A percentile compares a stretch with the other conserved stretches of the same genome.
phyloP scores from a whole-genome alignment of 1,284 basidiomycete species.

The Irpex sp. region DNA sequence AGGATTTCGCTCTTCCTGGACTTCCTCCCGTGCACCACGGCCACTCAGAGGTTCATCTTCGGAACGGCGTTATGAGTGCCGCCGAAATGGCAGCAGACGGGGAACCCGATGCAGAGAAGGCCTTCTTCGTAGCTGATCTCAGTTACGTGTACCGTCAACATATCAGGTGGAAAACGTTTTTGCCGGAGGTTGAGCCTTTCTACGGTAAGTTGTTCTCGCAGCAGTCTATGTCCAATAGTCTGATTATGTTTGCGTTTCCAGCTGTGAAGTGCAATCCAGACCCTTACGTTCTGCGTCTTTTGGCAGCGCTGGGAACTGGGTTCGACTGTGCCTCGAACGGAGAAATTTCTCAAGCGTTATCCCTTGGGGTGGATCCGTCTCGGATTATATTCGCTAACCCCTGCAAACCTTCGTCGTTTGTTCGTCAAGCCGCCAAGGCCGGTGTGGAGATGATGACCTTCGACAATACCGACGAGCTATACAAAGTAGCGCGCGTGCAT shows the following conservation, averaged over 20 bases:
- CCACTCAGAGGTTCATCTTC: constrained; percentile 67
- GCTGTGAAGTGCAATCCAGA: constrained; percentile 99
- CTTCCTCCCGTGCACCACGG: constrained; percentile 66
- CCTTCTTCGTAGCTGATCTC: constrained; percentile 96
- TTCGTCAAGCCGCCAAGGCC: constrained; percentile 77
- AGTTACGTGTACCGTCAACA: constrained; percentile 87
- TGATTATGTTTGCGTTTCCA: constrained; percentile 24
- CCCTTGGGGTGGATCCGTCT: constrained; percentile 68
- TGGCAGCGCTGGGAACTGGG: constrained; percentile 86
- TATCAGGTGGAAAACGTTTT: constrained; percentile 75
- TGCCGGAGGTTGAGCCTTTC: constrained; percentile 89
- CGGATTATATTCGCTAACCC: constrained; percentile 98
- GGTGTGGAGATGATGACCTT: constrained; percentile 96
- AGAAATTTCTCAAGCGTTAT: constrained; percentile 85
- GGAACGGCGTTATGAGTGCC: constrained; percentile 68
- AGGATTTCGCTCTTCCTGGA: constrained; percentile 51
- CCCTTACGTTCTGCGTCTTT: constrained; percentile 86
- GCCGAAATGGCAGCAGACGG: constrained; percentile 45
- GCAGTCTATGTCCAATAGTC: constrained; percentile 14
- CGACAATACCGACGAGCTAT: constrained; percentile 96
- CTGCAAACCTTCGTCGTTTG: constrained; percentile 94
- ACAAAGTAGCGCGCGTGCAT: constrained; percentile 87
- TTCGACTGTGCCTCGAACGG: constrained; percentile 99
- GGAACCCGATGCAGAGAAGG: constrained; percentile 79
- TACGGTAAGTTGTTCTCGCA: constrained; percentile 58